Evolutionary conservation across 225 moss, liverwort and hornwort species (phyloP), one percentile per base, ranked within the genome.

Genomic region (Bryoerythrophyllum caledonicum): DNA sequence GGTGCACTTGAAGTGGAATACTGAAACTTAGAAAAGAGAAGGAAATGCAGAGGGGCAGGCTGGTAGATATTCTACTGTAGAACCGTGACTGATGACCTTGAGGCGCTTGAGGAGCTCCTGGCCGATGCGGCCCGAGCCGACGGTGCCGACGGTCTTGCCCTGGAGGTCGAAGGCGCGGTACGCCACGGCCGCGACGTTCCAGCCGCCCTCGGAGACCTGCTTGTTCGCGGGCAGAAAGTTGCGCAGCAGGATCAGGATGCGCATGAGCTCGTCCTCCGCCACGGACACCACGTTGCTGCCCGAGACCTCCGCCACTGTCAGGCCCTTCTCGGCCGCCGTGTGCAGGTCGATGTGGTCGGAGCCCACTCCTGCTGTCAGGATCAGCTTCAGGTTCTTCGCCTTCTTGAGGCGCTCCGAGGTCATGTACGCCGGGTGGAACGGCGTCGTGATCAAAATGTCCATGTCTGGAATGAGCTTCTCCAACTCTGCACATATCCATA

Each of bases 401-500:
- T 69, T 86, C 30, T 51, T 74, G 25, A 90, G 63, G 1, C 87
- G 71, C 48, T 93, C 88, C 2, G 83, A 6, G 25, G 38, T 85
- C 90, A 90, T 86, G 67, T 92, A 92, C 4, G 90, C 90, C 11
- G 88, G 90, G 76, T 92, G 92, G 65, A 92, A 90, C 4, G 92
- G 90, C 30, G 90, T 89, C 4, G 92, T 88, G 65, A 93, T 90
- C 27, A 93, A 61, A 35, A 88, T 61, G 70, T 90, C 87, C 85
- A 85, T 88, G 55, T 90, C 88, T 17, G 68, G 71, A 23, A 93
- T 73, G 51, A 89, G 85, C 80, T 87, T 88, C 75, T 93, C 88
- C 84, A 90, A 41, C 68, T 90, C 88, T 90, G 73, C 43, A 43
- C 43, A 43, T 14, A 43, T 43, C 43, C 14, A 43, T 14, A 4